Evolutionary conservation across 2,329 filamentous ascomycete genomes (phyloP).

Genomic region (Fusarium odoratissimum): DNA sequence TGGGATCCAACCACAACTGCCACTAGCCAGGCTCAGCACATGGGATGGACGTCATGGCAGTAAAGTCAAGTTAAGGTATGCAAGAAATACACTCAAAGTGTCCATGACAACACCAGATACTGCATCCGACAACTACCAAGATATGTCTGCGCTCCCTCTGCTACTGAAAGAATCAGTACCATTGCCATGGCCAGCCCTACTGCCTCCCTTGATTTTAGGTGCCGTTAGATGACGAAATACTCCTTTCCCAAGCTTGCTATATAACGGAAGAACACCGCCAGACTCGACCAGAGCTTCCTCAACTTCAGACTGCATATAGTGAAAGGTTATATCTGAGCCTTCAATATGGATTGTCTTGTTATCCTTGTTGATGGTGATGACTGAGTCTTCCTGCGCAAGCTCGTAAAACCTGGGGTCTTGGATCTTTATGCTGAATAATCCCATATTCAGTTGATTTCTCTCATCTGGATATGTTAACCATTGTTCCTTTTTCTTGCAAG

Average conservation of each 20-base stretch:
- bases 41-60: neutral
- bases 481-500: accelerated
- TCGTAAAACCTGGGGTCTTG: neutral
- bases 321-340: neutral
- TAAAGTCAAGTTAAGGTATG: too few relatives aligned
- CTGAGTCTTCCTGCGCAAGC: neutral
- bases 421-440: neutral
- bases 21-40: neutral
- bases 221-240: neutral
- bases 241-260: neutral
- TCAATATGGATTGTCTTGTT: neutral
- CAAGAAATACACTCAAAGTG: neutral
- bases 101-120: neutral
- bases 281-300: neutral
- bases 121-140: neutral
- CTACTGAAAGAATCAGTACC: accelerated
- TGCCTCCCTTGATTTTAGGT: neutral
- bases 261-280: neutral
- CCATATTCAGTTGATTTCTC: neutral
- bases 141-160: neutral
- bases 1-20: neutral
- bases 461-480: neutral
- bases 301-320: neutral
- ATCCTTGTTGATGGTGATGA: neutral
- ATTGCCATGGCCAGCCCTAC: accelerated